phyloP scores from a whole-genome alignment of 1,139 yeast species.

The Diutina sp. region DNA sequence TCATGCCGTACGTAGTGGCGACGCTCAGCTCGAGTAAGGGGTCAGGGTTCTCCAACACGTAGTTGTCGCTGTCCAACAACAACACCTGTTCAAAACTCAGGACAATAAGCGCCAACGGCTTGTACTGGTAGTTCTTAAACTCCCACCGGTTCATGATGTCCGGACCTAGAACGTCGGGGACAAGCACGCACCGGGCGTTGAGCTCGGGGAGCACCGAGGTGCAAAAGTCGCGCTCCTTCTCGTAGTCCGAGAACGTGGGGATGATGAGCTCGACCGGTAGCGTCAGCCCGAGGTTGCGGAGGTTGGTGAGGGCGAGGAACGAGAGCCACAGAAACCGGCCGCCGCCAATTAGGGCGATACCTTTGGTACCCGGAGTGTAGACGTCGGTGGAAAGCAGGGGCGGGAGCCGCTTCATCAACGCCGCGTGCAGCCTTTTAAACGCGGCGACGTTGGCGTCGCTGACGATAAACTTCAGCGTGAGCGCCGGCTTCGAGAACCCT shows the following conservation, averaged over 20 bases:
- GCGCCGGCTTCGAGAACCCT: neutral
- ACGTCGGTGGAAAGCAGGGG: conserved; percentile 13
- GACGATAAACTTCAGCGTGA: neutral
- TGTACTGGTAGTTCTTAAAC: conserved; percentile 19
- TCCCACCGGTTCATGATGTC: conserved; percentile 7
- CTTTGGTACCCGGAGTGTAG: conserved; percentile 17
- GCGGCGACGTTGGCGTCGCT: neutral
- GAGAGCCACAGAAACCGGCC: conserved; percentile 45
- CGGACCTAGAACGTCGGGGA: conserved; percentile 24
- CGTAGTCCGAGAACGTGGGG: conserved; percentile 17
- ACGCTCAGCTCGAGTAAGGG: conserved; percentile 18
- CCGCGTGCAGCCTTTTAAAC: neutral
- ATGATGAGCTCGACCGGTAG: conserved; percentile 44
- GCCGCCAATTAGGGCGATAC: conserved; percentile 55
- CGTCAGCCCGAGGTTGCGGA: conserved; percentile 39
- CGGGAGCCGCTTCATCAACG: conserved; percentile 11
- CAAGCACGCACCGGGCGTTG: conserved; percentile 22
- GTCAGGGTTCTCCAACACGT: conserved; percentile 22
- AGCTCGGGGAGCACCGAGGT: conserved; percentile 15
- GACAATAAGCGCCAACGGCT: conserved; percentile 22
- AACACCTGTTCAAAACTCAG: conserved; percentile 20
- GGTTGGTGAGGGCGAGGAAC: conserved; percentile 37
- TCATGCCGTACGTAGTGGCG: conserved; percentile 14
- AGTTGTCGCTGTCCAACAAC: conserved; percentile 25
- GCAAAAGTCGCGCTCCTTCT: conserved; percentile 16